Evolutionary conservation across 1,284 basidiomycete species (phyloP).

Genomic region (Chondrostereum purpureum): DNA sequence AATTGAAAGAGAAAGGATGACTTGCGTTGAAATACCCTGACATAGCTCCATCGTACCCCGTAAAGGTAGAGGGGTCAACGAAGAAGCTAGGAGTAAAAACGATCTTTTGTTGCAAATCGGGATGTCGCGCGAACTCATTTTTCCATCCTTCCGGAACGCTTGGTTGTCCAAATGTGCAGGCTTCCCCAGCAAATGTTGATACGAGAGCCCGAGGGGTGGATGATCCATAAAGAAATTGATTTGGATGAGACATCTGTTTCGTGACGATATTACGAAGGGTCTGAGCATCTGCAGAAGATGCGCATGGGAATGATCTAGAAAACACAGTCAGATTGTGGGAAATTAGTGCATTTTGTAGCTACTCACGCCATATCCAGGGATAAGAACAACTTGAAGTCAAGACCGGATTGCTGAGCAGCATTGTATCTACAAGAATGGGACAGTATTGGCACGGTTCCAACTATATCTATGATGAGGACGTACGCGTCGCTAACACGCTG

Average conservation of each 20-base stretch:
- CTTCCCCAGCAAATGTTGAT: conserved; percentile 76
- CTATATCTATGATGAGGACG: too few species aligned
- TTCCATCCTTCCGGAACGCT: conserved; percentile 50
- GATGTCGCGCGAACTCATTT: conserved; percentile 46
- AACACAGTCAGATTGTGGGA: too few species aligned
- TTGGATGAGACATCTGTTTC: conserved; percentile 50
- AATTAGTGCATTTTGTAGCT: background rate
- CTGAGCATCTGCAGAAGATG: conserved; percentile 42
- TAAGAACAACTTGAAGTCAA: too few species aligned
- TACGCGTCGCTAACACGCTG: too few species aligned
- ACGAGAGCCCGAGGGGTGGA: conserved; percentile 51
- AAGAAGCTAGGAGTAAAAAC: conserved; percentile 67
- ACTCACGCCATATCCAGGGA: too few species aligned
- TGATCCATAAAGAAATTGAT: conserved; percentile 50
- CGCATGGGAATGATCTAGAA: conserved; percentile 50
- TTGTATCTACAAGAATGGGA: conserved; percentile 32
- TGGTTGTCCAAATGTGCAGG: conserved; percentile 61
- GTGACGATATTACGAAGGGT: conserved; percentile 56
- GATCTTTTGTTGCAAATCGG: conserved; percentile 42
- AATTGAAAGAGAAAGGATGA: conserved; percentile 1
- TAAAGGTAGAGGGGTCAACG: conserved; percentile 45
- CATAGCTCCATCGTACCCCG: conserved; percentile 40
- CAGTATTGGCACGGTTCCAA: conserved; percentile 2
- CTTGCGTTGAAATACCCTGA: conserved; percentile 57
- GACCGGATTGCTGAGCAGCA: conserved; percentile 50